These are phyloP conservation scores for Keithomyces neogunnii DNA, from an alignment of 2,329 filamentous ascomycete genomes.

Conservation along the genomic window DNA sequence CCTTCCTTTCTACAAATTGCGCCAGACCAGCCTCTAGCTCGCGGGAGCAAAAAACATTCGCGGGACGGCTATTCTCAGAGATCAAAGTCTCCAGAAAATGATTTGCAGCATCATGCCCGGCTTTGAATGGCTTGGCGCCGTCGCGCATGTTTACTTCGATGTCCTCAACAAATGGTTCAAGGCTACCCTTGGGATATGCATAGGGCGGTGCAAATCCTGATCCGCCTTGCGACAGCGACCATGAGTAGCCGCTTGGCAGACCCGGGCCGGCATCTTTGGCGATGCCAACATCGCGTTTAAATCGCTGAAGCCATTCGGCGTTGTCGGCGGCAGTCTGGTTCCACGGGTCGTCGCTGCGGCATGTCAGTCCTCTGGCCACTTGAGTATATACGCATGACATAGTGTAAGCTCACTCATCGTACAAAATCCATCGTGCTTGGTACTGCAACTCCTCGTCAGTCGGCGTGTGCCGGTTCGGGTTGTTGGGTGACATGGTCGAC, in stretches of 20 bases:
- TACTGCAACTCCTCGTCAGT: constrained; percentile 55
- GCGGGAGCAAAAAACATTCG: constrained; percentile 47
- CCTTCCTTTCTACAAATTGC: constrained; percentile 35
- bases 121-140: constrained; percentile 31
- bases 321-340: constrained; percentile 58
- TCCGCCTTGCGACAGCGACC: constrained; percentile 42
- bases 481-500: constrained; percentile 48
- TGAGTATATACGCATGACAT: background rate
- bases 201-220: constrained; percentile 49
- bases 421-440: constrained; percentile 54
- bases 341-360: constrained; percentile 49
- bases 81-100: constrained; percentile 37
- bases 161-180: constrained; percentile 25
- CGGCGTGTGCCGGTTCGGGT: constrained; percentile 50
- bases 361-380: background rate
- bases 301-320: constrained; percentile 52
- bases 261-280: constrained; percentile 41
- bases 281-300: constrained; percentile 51
- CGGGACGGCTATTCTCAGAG: constrained; percentile 35
- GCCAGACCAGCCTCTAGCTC: constrained; percentile 48
- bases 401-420: constrained; percentile 43
- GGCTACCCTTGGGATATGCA: constrained; percentile 32
- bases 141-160: constrained; percentile 25
- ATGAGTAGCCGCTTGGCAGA: constrained; percentile 31
- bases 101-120: constrained; percentile 36